Conservation (phyloP, 441 rosid genomes). For the Aquilaria agallochum region DNA sequence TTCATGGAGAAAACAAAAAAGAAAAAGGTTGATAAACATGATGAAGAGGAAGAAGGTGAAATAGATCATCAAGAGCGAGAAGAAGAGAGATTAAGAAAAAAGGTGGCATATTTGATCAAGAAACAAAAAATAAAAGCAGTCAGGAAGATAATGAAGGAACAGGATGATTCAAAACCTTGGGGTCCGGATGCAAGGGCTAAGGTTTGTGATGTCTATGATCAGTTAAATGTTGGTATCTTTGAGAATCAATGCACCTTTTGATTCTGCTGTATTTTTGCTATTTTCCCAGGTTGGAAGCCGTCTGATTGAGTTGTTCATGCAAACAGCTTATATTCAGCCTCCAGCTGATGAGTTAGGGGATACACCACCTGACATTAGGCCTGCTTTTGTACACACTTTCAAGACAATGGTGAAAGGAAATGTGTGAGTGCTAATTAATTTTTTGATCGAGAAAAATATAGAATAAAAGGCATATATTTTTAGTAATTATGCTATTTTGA, state of each 20-base stretch:
- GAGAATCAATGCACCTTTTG: slow-evolving; percentile 3
- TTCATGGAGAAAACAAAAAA: slow-evolving; percentile 76
- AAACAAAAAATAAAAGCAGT: slow-evolving; percentile 75
- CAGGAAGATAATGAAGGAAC: slow-evolving; percentile 62
- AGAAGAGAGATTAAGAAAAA: slow-evolving; percentile 61
- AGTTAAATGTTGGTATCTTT: slow-evolving; percentile 1
- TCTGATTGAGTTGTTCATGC: slow-evolving; percentile 70
- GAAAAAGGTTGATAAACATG: slow-evolving; percentile 33
- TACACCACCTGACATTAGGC: slow-evolving; percentile 76
- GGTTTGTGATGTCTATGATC: slow-evolving; percentile 42
- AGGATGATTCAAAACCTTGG: slow-evolving; percentile 81
- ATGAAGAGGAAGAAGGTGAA: slow-evolving; percentile 35
- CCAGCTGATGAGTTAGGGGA: slow-evolving; percentile 59
- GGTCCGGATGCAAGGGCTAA: slow-evolving; percentile 66
- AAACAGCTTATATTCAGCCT: slow-evolving; percentile 83
- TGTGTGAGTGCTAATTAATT: slow-evolving; percentile 35
- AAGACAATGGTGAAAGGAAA: slow-evolving; percentile 45
- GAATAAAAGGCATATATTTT: too few relatives aligned
- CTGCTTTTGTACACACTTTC: slow-evolving; percentile 80
- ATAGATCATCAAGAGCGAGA: slow-evolving; percentile 35
- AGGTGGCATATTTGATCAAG: slow-evolving; percentile 65
- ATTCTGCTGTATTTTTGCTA: slow-evolving; percentile 16
- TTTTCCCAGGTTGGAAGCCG: slow-evolving; percentile 81
- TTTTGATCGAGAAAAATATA: slow-evolving; percentile 4
- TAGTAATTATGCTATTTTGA: not conserved